Evolutionary conservation across 164 flowering plant species (phyloP), one percentile per base, ranked within the genome.

Genomic region (Aristolochia fimbriata): DNA sequence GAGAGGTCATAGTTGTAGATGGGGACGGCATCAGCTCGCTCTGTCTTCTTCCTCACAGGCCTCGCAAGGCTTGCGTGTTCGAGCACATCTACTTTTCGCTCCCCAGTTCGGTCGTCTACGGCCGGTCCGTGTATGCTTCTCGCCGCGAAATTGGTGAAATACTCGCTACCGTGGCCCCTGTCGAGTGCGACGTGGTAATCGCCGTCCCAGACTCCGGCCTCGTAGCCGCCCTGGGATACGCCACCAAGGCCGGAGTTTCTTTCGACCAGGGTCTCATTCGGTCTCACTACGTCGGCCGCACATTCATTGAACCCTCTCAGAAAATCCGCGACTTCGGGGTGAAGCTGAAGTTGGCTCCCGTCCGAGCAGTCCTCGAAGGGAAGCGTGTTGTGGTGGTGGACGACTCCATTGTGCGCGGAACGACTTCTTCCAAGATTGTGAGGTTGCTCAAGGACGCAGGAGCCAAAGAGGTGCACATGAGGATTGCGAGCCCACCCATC

Each of bases 351-450:
- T 79, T 88, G 4, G 81, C 98, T 0, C 96, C 98, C 0, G 89
- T 87, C 7, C 58, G 76, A 21, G 83, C 85, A 1, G 96, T 87
- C 0, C 67, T 89, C 68, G 83, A 85, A 52, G 96, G 98, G 30
- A 87, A 87, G 70, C 76, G 96, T 62, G 98, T 92, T 21, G 98
- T 89, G 55, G 96, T 92, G 19, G 93, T 92, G 63, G 98, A 92
- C 72, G 96, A 92, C 64, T 92, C 98, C 8, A 92, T 92, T 55
- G 96, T 89, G 25, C 83, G 96, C 59, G 96, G 95, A 19, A 92
- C 96, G 3, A 87, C 96, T 0, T 84, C 88, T 11, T 85, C 93
- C 2, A 89, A 87, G 65, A 92, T 92, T 70, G 96, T 92, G 45
- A 75, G 96, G 81, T 49, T 92, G 70, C 13, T 92, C 4, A 87